phyloP scores from a whole-genome alignment of 1,284 basidiomycete species.

The Rhizoctonia solani region DNA sequence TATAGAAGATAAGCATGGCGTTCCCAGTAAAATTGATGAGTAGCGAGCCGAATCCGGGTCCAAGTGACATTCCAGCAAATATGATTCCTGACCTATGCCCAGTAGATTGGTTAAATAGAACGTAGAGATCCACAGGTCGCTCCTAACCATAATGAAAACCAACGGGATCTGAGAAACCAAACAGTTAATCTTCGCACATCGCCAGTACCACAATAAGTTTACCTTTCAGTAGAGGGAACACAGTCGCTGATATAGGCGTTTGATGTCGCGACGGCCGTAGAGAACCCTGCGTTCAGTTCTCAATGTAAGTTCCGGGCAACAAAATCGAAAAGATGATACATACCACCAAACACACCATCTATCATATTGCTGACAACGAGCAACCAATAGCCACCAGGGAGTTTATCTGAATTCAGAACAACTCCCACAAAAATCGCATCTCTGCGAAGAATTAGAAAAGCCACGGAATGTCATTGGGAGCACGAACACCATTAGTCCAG shows the following conservation, averaged over 20 bases:
- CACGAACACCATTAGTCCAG: constrained; percentile 27
- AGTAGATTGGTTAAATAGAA: no score
- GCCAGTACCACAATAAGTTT: not conserved
- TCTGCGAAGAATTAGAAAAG: not conserved
- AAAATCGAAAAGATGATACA: constrained; percentile 40
- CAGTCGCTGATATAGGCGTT: constrained; percentile 70
- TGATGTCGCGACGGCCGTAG: constrained; percentile 55
- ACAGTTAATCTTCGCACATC: not conserved
- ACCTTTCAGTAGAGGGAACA: constrained; percentile 54
- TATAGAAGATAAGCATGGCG: constrained; percentile 73
- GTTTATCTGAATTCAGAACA: constrained; percentile 53
- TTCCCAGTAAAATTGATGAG: constrained; percentile 62
- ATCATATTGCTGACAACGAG: constrained; percentile 72
- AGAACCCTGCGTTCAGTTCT: constrained; percentile 50
- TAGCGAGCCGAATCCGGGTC: constrained; percentile 71
- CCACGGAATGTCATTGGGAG: no score
- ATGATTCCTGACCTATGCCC: constrained; percentile 64
- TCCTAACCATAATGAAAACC: constrained; percentile 67
- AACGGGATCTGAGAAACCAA: constrained; percentile 49
- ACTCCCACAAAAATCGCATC: constrained; percentile 17
- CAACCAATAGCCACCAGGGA: constrained; percentile 83
- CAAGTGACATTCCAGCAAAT: constrained; percentile 71
- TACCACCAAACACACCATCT: constrained; percentile 81
- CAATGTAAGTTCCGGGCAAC: not conserved
- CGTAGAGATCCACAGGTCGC: no score